Evolutionary conservation across 2,329 filamentous ascomycete species (phyloP).

Genomic region (Parastagonospora nodorum): DNA sequence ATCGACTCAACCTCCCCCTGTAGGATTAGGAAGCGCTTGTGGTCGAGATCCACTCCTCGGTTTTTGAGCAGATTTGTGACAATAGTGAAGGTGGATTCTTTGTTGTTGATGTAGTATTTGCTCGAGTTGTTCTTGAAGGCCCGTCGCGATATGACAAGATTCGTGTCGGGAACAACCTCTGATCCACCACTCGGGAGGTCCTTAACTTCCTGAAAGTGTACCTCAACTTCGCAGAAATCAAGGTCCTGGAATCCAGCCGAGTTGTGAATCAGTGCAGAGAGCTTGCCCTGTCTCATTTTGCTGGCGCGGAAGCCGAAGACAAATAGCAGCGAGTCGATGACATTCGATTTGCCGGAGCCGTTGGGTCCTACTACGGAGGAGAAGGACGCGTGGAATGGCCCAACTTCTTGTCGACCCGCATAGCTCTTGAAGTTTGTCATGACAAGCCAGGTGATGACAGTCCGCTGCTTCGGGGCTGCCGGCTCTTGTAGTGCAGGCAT

Average conservation of each 20-base stretch:
- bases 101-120: constrained; percentile 95
- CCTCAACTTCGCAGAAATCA: constrained; percentile 91
- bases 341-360: constrained; percentile 97
- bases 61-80: constrained; percentile 88
- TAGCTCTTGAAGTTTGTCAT: constrained; percentile 99
- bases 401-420: constrained; percentile 90
- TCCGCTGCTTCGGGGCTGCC: constrained; percentile 77
- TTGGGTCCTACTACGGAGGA: constrained; percentile 98
- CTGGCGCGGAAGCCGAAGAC: constrained; percentile 99
- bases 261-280: constrained; percentile 97
- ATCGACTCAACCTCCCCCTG: constrained; percentile 99
- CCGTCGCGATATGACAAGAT: constrained; percentile 84
- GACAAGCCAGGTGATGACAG: constrained; percentile 90
- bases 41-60: constrained; percentile 90
- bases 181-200: constrained; percentile 78
- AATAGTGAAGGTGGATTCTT: constrained; percentile 86
- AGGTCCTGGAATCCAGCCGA: constrained; percentile 85
- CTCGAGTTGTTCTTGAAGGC: constrained; percentile 98
- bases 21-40: constrained; percentile 96
- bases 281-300: constrained; percentile 99
- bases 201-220: constrained; percentile 94
- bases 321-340: constrained; percentile 96
- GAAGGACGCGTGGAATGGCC: constrained; percentile 95
- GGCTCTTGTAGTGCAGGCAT: constrained; percentile 71
- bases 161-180: constrained; percentile 80